phyloP scores from a whole-genome alignment of 257 asterid genomes.

The Catharanthus roseus region DNA sequence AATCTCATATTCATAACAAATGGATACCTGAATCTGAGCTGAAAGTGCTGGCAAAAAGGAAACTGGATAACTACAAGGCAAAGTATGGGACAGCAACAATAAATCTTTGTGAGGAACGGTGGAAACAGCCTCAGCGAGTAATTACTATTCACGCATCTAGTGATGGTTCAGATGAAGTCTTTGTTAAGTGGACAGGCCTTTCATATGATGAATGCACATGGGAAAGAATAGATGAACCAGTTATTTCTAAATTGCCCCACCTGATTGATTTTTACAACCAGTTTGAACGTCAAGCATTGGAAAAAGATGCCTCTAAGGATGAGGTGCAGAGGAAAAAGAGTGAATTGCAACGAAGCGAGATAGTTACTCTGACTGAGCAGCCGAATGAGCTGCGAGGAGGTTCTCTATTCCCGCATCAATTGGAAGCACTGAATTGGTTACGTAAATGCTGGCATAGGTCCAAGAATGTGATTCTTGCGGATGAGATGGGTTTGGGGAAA shows the following conservation, averaged over 20 bases:
- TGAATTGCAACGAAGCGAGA: slow-evolving; percentile 43
- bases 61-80: slow-evolving; percentile 84
- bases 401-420: slow-evolving; percentile 86
- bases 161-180: slow-evolving; percentile 64
- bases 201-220: slow-evolving; percentile 96
- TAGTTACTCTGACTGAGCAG: slow-evolving; percentile 74
- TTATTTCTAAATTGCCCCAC: slow-evolving; percentile 46
- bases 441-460: slow-evolving; percentile 91
- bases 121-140: slow-evolving; percentile 88
- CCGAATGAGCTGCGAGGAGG: slow-evolving; percentile 89
- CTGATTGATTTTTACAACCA: slow-evolving; percentile 64
- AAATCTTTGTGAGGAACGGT: slow-evolving; percentile 76
- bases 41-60: slow-evolving; percentile 76
- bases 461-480: slow-evolving; percentile 95
- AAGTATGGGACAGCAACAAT: slow-evolving; percentile 73
- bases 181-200: slow-evolving; percentile 86
- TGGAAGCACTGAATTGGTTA: slow-evolving; percentile 97
- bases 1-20: slow-evolving; percentile 80
- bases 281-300: slow-evolving; percentile 64
- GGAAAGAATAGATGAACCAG: slow-evolving; percentile 82
- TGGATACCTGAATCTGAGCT: slow-evolving; percentile 87
- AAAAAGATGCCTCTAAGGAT: slow-evolving; percentile 43
- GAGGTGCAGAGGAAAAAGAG: slow-evolving; percentile 33
- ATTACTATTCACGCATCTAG: slow-evolving; percentile 61
- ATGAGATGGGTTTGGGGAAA: slow-evolving; percentile 99